Evolutionary conservation across 129 eudicot species (phyloP).

Genomic region (Glebionis coronaria): DNA sequence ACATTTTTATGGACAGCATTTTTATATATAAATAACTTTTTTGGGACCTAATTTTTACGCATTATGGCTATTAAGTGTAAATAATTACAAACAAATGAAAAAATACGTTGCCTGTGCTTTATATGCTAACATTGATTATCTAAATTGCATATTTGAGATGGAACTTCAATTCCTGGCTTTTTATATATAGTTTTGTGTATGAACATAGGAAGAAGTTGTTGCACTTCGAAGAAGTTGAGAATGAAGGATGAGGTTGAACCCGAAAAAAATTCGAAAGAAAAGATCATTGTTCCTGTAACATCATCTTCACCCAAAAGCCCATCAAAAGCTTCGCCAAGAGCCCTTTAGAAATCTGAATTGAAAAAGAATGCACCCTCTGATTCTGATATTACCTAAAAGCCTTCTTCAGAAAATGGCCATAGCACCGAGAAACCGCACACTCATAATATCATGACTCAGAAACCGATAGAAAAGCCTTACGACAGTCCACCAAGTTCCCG

Average conservation of each 20-base stretch:
- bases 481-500: constrained; percentile 15
- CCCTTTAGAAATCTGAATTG: constrained; percentile 31
- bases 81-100: no score
- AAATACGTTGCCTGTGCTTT: no score
- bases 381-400: constrained; percentile 36
- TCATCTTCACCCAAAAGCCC: constrained; percentile 54
- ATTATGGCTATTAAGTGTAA: no score
- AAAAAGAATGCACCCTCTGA: constrained; percentile 29
- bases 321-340: constrained; percentile 37
- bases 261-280: constrained; percentile 33
- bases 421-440: constrained; percentile 38
- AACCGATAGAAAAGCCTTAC: constrained; percentile 51
- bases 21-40: no score
- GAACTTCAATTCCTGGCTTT: not conserved
- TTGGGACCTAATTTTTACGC: no score
- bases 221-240: constrained; percentile 39
- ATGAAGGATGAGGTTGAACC: constrained; percentile 42
- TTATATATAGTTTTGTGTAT: not conserved
- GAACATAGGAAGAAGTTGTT: constrained; percentile 42
- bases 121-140: not conserved
- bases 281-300: constrained; percentile 20
- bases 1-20: no score
- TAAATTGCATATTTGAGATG: not conserved
- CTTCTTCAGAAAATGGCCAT: constrained; percentile 42
- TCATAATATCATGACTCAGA: constrained; percentile 32